A percentile compares a stretch with the other conserved stretches of the same genome.
Evolutionary conservation across 805 yeast species (phyloP).

Genomic region (Wickerhamomyces queroliae): DNA sequence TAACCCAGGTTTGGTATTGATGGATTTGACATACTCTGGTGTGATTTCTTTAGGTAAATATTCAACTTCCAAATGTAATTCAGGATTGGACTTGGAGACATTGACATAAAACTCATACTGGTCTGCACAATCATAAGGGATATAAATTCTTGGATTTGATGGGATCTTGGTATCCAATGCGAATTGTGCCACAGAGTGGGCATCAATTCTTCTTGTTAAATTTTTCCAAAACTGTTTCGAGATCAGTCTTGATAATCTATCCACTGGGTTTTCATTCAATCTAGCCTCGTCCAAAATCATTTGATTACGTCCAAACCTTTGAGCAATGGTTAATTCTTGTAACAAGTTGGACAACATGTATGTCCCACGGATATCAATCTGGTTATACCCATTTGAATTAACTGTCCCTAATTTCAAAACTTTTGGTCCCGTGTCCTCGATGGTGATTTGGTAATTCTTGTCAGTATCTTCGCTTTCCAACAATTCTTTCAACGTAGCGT

Average conservation of each 20-base stretch:
- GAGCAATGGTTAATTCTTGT: constrained; percentile 86
- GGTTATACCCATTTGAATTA: constrained; percentile 75
- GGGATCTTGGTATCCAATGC: constrained; percentile 75
- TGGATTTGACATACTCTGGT: constrained; percentile 68
- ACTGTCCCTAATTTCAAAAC: constrained; percentile 77
- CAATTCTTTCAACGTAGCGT: constrained; percentile 62
- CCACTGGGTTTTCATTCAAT: constrained; percentile 83
- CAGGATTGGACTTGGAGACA: constrained; percentile 50
- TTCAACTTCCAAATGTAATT: constrained; percentile 61
- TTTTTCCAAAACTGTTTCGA: constrained; percentile 74
- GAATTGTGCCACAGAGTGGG: constrained; percentile 56
- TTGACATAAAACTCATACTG: constrained; percentile 64
- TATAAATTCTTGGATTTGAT: constrained; percentile 68
- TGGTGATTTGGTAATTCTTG: constrained; percentile 74
- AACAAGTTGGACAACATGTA: constrained; percentile 81
- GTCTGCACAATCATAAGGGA: constrained; percentile 64
- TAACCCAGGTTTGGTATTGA: constrained; percentile 81
- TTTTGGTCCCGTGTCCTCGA: constrained; percentile 81
- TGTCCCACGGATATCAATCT: constrained; percentile 75
- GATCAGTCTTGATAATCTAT: constrained; percentile 67
- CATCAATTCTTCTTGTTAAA: constrained; percentile 66
- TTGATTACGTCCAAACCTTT: constrained; percentile 69
- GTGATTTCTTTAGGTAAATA: constrained; percentile 71
- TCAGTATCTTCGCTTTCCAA: constrained; percentile 82
- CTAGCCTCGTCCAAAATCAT: constrained; percentile 79